Percentiles rank a stretch among this genome's conserved stretches.
Evolutionary conservation across 1,139 yeast genomes (phyloP).

Genomic region (Taphrina sp.): DNA sequence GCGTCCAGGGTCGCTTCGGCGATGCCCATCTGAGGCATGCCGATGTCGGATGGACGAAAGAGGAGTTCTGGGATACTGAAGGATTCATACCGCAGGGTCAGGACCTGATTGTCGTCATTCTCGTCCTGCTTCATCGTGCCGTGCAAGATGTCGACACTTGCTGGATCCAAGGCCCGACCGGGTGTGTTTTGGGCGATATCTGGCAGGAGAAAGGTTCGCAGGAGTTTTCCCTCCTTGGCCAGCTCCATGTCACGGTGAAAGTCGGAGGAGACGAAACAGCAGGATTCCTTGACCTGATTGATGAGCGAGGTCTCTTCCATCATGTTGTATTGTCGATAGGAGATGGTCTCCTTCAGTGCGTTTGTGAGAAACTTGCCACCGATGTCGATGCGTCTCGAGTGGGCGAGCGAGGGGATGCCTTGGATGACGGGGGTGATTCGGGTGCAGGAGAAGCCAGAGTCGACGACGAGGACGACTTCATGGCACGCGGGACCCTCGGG

Average conservation of each 20-base stretch:
- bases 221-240: constrained; percentile 18
- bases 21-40: constrained; percentile 68
- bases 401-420: constrained; percentile 76
- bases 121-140: too few relatives aligned
- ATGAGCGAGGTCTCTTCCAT: constrained; percentile 85
- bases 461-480: constrained; percentile 77
- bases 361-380: constrained; percentile 88
- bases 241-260: constrained; percentile 57
- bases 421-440: constrained; percentile 82
- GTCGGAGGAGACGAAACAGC: constrained; percentile 70
- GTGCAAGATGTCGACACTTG: too few relatives aligned
- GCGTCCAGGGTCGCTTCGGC: constrained; percentile 72
- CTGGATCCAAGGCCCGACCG: constrained; percentile 47
- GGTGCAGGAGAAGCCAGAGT: constrained; percentile 83
- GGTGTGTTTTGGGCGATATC: constrained; percentile 60
- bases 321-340: constrained; percentile 90
- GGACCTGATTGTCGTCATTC: constrained; percentile 50
- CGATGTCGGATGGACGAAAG: constrained; percentile 83
- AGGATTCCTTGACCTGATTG: constrained; percentile 77
- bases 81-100: constrained; percentile 74
- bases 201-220: constrained; percentile 71
- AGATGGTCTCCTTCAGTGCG: constrained; percentile 73
- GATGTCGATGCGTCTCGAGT: constrained; percentile 68
- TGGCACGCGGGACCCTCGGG: constrained; percentile 4
- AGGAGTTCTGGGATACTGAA: constrained; percentile 83